These are phyloP conservation scores for Capronia americana DNA, from an alignment of 2,329 filamentous ascomycete species.

Conservation along the genomic window DNA sequence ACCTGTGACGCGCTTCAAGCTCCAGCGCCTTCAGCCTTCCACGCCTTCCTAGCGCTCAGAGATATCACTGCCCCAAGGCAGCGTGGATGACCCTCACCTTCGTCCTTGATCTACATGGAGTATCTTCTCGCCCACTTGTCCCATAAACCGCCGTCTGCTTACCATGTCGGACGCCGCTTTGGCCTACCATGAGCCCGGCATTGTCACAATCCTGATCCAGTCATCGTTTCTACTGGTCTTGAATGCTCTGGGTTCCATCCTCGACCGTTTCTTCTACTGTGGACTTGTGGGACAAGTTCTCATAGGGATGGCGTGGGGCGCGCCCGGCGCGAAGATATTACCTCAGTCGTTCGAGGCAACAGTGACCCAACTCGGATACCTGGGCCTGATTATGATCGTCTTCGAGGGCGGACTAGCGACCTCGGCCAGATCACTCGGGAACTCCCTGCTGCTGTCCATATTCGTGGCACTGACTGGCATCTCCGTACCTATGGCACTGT, in stretches of 20 bases:
- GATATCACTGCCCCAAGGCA: neutral
- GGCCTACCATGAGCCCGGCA: constrained; percentile 67
- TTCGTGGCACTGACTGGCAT: constrained; percentile 72
- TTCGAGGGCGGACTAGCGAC: constrained; percentile 71
- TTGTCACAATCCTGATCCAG: constrained; percentile 64
- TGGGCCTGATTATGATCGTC: constrained; percentile 74
- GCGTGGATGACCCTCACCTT: neutral
- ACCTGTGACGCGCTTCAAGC: neutral
- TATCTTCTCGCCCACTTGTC: neutral
- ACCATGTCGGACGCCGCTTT: constrained; percentile 39
- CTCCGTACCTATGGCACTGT: constrained; percentile 66
- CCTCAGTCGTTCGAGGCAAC: constrained; percentile 58
- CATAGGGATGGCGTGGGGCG: constrained; percentile 73
- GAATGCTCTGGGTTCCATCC: constrained; percentile 62
- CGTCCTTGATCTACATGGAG: constrained; percentile 9
- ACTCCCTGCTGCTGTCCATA: constrained; percentile 66
- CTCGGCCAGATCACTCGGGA: constrained; percentile 60
- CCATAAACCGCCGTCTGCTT: neutral
- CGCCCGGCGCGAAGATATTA: constrained; percentile 69
- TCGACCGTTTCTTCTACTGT: constrained; percentile 70
- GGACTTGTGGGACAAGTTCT: constrained; percentile 75
- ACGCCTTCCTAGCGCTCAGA: no score
- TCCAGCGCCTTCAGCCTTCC: neutral
- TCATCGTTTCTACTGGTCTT: constrained; percentile 68
- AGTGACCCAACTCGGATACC: constrained; percentile 71